phyloP scores from a whole-genome alignment of 306 rosid species.

The Rosa lucieae region DNA sequence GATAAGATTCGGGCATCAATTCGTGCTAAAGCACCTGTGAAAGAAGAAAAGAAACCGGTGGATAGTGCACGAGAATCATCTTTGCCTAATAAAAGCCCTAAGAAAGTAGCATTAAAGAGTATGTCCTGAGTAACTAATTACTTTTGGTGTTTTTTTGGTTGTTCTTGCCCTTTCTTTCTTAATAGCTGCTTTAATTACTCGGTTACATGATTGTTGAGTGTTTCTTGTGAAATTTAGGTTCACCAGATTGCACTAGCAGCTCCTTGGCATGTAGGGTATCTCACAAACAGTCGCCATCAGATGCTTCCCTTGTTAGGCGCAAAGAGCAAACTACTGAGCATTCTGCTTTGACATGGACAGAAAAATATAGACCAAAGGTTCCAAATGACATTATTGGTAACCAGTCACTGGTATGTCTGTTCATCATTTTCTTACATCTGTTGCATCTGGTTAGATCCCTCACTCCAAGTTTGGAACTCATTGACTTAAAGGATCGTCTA shows the following conservation, averaged over 20 bases:
- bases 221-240: slow-evolving; percentile 4
- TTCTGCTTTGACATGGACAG: slow-evolving; percentile 71
- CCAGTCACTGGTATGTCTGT: slow-evolving; percentile 73
- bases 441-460: slow-evolving; percentile 6
- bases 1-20: slow-evolving; percentile 66
- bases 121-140: slow-evolving; percentile 28
- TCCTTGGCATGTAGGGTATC: slow-evolving; percentile 36
- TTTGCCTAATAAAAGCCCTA: slow-evolving; percentile 43
- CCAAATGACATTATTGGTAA: slow-evolving; percentile 79
- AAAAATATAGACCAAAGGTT: slow-evolving; percentile 75
- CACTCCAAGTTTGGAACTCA: slow-evolving; percentile 11
- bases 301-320: slow-evolving; percentile 43
- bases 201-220: not conserved
- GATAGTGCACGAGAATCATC: slow-evolving; percentile 41
- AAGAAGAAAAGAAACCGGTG: slow-evolving; percentile 43
- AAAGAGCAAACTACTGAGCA: slow-evolving; percentile 34
- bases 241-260: slow-evolving; percentile 26
- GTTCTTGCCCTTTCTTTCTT: not conserved
- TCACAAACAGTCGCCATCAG: slow-evolving; percentile 41
- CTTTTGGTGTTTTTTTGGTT: not conserved
- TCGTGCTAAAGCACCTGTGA: slow-evolving; percentile 45
- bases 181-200: not conserved
- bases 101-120: slow-evolving; percentile 63
- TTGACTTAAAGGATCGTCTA: not conserved
- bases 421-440: slow-evolving; percentile 25